Percentiles rank a stretch among this genome's conserved stretches.
Conservation (phyloP, 169 alveolate species). For the Cryptosporidium ubiquitum region DNA sequence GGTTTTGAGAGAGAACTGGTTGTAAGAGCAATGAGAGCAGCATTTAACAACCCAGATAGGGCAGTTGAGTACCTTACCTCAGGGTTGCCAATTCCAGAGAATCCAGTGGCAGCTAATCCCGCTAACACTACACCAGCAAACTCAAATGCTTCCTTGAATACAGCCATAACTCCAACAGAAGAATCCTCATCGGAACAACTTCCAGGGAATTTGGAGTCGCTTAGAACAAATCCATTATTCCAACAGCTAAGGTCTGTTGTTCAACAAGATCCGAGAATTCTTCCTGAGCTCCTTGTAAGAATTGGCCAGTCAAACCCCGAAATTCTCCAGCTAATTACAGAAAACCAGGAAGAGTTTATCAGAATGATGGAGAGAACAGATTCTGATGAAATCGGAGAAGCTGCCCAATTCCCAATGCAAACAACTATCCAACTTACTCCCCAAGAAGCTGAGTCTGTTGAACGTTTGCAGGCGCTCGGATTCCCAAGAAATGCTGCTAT, state of each 20-base stretch:
- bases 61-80: conserved; percentile 94
- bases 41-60: conserved; percentile 94
- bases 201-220: conserved; percentile 62
- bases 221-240: conserved; percentile 86
- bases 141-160: conserved; percentile 60
- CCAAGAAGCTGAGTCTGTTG: conserved; percentile 90
- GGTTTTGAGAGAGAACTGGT: conserved; percentile 91
- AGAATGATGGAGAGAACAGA: conserved; percentile 79
- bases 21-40: conserved; percentile 92
- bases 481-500: conserved; percentile 92
- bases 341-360: conserved; percentile 89
- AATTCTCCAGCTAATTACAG: conserved; percentile 84
- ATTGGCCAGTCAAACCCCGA: conserved; percentile 88
- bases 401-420: conserved; percentile 21
- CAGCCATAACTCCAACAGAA: conserved; percentile 36
- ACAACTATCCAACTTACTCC: conserved; percentile 86
- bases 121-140: conserved; percentile 71
- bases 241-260: conserved; percentile 85
- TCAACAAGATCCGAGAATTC: conserved; percentile 89
- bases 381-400: conserved; percentile 51
- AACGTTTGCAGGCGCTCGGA: conserved; percentile 90
- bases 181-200: conserved; percentile 41
- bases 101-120: conserved; percentile 73
- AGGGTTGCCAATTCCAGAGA: conserved; percentile 82
- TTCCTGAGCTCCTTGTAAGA: conserved; percentile 86